phyloP scores from a whole-genome alignment of 148 eudicot genomes.

The Nepenthes gracilis region DNA sequence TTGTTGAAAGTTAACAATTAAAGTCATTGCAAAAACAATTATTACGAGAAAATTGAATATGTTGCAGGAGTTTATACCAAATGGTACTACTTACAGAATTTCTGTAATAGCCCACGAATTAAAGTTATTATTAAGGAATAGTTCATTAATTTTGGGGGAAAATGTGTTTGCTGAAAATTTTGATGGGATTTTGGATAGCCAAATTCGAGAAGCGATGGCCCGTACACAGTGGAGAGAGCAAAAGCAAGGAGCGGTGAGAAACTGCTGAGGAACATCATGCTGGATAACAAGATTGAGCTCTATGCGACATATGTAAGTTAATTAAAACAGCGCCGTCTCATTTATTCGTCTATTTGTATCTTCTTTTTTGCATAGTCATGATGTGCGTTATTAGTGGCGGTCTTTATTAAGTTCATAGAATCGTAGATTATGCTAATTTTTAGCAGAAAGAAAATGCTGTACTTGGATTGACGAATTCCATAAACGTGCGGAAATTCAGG shows the following conservation, averaged over 20 bases:
- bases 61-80: neutral
- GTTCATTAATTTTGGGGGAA: neutral
- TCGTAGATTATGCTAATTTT: too few relatives aligned
- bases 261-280: slow-evolving; percentile 73
- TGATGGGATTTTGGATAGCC: slow-evolving; percentile 28
- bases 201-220: slow-evolving; percentile 47
- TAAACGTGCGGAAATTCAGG: too few relatives aligned
- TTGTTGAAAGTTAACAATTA: neutral
- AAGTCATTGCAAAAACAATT: neutral
- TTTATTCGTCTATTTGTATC: neutral
- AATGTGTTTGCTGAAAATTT: neutral
- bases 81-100: neutral
- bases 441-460: too few relatives aligned
- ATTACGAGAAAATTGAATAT: neutral
- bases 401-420: too few relatives aligned
- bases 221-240: slow-evolving; percentile 50
- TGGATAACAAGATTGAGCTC: slow-evolving; percentile 87
- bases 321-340: neutral
- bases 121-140: neutral
- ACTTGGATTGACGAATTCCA: too few relatives aligned
- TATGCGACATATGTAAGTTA: slow-evolving; percentile 85
- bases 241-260: slow-evolving; percentile 78
- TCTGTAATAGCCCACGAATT: neutral
- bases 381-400: too few relatives aligned
- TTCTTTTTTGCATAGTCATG: too few relatives aligned